These are phyloP conservation scores for Oidiodendron maius DNA, from an alignment of 495 filamentous ascomycete genomes.

Conservation along the genomic window DNA sequence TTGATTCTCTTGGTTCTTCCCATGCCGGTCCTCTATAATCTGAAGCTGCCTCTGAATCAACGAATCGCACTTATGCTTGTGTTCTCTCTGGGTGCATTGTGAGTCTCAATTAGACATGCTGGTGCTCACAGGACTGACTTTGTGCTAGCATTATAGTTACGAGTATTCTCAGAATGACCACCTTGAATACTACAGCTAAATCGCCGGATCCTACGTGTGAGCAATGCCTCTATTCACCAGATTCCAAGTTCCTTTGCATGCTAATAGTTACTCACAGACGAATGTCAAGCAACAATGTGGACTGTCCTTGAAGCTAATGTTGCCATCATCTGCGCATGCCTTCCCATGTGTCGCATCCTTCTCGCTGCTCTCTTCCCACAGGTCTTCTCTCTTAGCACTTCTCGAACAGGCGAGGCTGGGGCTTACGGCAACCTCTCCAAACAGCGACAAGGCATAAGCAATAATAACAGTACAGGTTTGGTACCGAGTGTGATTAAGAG, in stretches of 20 bases:
- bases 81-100: conserved; percentile 42
- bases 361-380: conserved; percentile 1
- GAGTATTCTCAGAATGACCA: not conserved
- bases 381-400: conserved; percentile 5
- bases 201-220: conserved; percentile 3
- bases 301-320: conserved; percentile 6
- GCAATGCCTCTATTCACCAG: not conserved
- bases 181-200: not conserved
- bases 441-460: not conserved
- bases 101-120: not conserved
- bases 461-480: conserved; percentile 1
- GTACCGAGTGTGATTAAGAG: conserved; percentile 1
- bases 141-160: not conserved
- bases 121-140: not conserved
- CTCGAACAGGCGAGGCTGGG: not conserved
- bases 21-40: conserved; percentile 45
- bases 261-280: conserved; percentile 8
- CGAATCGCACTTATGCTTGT: conserved; percentile 46
- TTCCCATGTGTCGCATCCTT: conserved; percentile 3
- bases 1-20: conserved; percentile 49
- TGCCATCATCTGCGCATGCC: conserved; percentile 12
- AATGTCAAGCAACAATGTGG: conserved; percentile 18
- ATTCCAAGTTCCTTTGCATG: not conserved
- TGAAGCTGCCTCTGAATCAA: conserved; percentile 44
- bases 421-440: not conserved